Base-by-base conservation (phyloP, 306 rosid species). In the Malus sylvestris region DNA sequence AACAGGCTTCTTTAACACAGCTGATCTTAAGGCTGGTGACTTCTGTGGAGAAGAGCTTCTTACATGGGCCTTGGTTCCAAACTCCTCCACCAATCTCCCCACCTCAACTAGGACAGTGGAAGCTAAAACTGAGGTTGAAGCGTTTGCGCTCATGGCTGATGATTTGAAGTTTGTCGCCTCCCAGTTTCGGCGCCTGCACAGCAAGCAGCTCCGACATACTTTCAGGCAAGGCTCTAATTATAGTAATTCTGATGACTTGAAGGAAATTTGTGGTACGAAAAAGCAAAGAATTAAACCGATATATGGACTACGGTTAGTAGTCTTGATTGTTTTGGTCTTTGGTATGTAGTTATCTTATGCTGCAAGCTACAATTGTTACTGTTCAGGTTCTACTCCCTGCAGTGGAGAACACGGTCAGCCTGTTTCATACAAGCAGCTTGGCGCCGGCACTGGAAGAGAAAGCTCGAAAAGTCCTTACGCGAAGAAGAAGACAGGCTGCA, bases 1-100 rank as follows among this genome's bases (percentile, higher is more conserved):
- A 78, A 89, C 91, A 19, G 96, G 95, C 80, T 85, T 86, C 80
- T 88, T 91, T 73, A 88, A 87, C 83, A 67, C 85, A 1, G 84
- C 46, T 64, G 74, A 32, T 76, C 89, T 95, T 2, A 89, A 86
- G 49, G 85, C 96, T 35, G 98, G 98, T 45, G 97, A 92, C 38
- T 95, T 95, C 64, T 95, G 98, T 73, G 98, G 98, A 44, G 98
- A 95, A 75, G 97, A 92, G 87, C 97, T 95, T 79, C 85, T 95
- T 27, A 91, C 95, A 51, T 95, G 97, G 98, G 98, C 98, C 8
- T 81, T 90, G 85, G 96, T 90, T 73, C 91, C 96, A 23, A 77
- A 59, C 49, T 29, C 89, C 66, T 58, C 97, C 33, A 27, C 92
- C 66, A 82, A 81, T 46, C 89, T 95, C 72, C 98, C 97, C 10